Conservation (phyloP, 441 rosid species). For the Brassica hybrid region DNA sequence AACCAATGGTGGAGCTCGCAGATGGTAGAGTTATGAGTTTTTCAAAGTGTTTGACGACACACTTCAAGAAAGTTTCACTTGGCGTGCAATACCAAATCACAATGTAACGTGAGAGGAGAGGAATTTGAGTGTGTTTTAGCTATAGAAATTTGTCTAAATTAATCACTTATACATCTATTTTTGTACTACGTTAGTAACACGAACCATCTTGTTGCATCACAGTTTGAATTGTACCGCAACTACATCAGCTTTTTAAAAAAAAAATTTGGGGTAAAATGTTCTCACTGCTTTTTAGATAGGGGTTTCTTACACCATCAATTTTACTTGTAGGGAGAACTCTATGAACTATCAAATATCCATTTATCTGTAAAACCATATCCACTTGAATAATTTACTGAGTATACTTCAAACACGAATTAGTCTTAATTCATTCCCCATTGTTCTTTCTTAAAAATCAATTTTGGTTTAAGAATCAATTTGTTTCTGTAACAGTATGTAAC, state of each 20-base stretch:
- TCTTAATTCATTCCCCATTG: background rate
- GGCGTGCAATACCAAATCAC: constrained; percentile 40
- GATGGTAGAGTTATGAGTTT: constrained; percentile 38
- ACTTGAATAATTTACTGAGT: background rate
- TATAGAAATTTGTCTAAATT: constrained; percentile 36
- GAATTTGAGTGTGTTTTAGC: constrained; percentile 33
- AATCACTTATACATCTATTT: constrained; percentile 23
- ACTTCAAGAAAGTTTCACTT: constrained; percentile 39
- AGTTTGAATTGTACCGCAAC: constrained; percentile 22
- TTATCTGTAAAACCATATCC: background rate
- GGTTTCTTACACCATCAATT: too few species aligned
- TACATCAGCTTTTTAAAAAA: too few species aligned
- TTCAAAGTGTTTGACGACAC: constrained; percentile 30
- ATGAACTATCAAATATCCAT: too few species aligned
- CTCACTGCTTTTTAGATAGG: too few species aligned
- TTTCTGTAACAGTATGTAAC: background rate
- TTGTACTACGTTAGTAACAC: constrained; percentile 29
- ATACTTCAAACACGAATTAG: background rate
- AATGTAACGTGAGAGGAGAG: constrained; percentile 31
- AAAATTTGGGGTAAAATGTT: too few species aligned
- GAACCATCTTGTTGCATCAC: constrained; percentile 29
- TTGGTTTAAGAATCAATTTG: background rate
- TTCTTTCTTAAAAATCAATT: background rate
- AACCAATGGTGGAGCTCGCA: constrained; percentile 35
- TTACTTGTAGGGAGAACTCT: too few species aligned